phyloP scores from a whole-genome alignment of 2,329 filamentous ascomycete species.

The Fonsecaea nubica region DNA sequence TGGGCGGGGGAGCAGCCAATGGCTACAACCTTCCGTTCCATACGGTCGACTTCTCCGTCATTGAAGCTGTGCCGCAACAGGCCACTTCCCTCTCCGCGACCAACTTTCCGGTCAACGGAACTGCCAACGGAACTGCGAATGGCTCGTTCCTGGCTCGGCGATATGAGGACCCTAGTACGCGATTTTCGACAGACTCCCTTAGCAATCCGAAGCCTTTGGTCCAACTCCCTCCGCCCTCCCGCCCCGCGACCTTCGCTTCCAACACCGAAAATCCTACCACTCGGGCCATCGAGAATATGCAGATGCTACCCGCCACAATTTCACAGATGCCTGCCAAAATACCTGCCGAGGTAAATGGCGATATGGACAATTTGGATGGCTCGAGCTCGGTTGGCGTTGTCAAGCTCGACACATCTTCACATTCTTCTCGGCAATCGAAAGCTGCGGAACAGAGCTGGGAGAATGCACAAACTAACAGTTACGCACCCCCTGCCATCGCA shows the following conservation, averaged over 20 bases:
- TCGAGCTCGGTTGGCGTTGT: conserved; percentile 22
- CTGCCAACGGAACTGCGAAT: background rate
- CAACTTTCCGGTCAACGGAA: background rate
- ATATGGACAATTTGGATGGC: conserved; percentile 7
- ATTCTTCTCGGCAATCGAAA: conserved; percentile 30
- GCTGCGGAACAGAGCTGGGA: conserved; percentile 32
- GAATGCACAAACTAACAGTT: conserved; percentile 21
- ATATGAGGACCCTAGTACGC: background rate
- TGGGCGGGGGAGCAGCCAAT: conserved; percentile 21
- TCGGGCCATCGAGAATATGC: background rate
- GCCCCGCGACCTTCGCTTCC: background rate
- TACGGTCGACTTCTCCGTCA: conserved; percentile 25
- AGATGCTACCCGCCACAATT: background rate
- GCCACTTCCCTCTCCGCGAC: conserved; percentile 2
- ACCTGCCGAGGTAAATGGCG: conserved; percentile 20
- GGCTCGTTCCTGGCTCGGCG: background rate
- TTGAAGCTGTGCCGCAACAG: conserved; percentile 23
- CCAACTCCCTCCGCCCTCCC: background rate
- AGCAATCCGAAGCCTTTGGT: background rate
- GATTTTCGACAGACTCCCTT: background rate
- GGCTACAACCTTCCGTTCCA: conserved; percentile 29
- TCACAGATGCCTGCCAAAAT: background rate
- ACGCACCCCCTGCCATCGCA: conserved; percentile 25
- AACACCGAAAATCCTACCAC: background rate
- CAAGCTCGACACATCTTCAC: conserved; percentile 28